Percentiles rank a stretch among this genome's conserved stretches.
These are phyloP conservation scores for Gastrolobium villosum DNA, from an alignment of 306 rosid genomes.

Conservation along the genomic window DNA sequence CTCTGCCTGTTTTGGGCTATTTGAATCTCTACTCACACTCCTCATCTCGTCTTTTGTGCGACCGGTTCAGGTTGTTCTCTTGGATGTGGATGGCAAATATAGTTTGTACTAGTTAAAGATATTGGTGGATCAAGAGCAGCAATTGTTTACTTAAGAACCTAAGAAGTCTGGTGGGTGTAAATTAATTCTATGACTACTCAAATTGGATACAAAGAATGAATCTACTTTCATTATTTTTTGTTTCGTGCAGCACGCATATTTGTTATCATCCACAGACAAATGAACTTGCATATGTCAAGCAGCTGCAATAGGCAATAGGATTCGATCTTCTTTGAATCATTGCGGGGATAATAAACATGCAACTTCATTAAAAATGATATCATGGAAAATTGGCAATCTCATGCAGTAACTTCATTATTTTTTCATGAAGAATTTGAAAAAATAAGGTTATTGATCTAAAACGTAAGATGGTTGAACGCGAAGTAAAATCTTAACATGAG, in stretches of 20 bases:
- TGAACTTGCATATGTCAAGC: background rate
- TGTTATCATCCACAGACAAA: slow-evolving; percentile 15
- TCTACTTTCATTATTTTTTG: slow-evolving; percentile 39
- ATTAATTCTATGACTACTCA: slow-evolving; percentile 53
- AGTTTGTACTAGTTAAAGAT: slow-evolving; percentile 39
- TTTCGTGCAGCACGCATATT: slow-evolving; percentile 4
- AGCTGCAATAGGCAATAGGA: background rate
- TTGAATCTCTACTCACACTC: slow-evolving; percentile 48
- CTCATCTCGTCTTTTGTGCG: slow-evolving; percentile 36
- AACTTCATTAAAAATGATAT: background rate
- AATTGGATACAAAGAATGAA: slow-evolving; percentile 50
- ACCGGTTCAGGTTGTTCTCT: slow-evolving; percentile 48
- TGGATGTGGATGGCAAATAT: slow-evolving; percentile 65
- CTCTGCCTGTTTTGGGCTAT: slow-evolving; percentile 56
- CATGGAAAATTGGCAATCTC: background rate
- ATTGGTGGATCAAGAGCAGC: slow-evolving; percentile 43
- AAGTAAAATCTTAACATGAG: background rate
- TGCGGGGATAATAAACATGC: background rate
- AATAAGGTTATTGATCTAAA: too few species aligned
- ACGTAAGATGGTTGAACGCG: background rate
- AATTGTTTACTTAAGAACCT: slow-evolving; percentile 39
- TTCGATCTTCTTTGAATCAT: background rate
- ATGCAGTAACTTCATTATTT: too few species aligned
- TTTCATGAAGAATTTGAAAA: background rate
- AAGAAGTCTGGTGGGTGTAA: slow-evolving; percentile 51